Percentiles rank a stretch among this genome's conserved stretches.
phyloP scores from a whole-genome alignment of 1,139 yeast genomes.

The Pichia sp. region DNA sequence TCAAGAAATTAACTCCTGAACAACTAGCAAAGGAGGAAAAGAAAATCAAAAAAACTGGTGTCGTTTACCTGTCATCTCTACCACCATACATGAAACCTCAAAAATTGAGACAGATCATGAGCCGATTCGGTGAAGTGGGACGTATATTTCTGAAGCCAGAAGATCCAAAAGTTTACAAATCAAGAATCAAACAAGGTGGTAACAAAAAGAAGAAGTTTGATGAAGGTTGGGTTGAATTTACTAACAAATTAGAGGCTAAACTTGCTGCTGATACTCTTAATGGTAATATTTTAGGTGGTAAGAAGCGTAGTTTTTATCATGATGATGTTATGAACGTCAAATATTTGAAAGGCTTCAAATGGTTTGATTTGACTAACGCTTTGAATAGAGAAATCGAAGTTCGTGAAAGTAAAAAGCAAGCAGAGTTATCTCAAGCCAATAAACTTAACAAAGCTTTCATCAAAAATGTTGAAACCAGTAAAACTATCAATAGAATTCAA shows the following conservation, averaged over 20 bases:
- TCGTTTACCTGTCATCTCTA: constrained; percentile 76
- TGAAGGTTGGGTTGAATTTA: constrained; percentile 97
- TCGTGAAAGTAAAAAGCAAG: constrained; percentile 76
- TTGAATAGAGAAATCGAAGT: constrained; percentile 86
- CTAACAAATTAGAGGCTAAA: constrained; percentile 78
- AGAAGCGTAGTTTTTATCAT: constrained; percentile 83
- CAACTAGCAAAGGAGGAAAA: constrained; percentile 50
- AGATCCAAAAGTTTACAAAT: constrained; percentile 53
- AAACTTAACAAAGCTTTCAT: constrained; percentile 79
- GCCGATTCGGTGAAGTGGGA: constrained; percentile 79
- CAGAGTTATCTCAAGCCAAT: constrained; percentile 85
- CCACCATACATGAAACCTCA: constrained; percentile 98
- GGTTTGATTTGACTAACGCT: constrained; percentile 93
- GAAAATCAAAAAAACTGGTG: constrained; percentile 71
- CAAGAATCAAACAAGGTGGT: constrained; percentile 84
- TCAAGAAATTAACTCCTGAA: constrained; percentile 43
- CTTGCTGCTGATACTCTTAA: constrained; percentile 79
- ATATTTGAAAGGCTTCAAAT: constrained; percentile 84
- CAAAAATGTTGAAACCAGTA: constrained; percentile 77
- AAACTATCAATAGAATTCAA: constrained; percentile 64
- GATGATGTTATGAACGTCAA: constrained; percentile 91
- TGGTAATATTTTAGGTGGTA: constrained; percentile 87
- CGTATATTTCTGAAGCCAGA: constrained; percentile 86
- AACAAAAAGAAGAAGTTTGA: constrained; percentile 81
- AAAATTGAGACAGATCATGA: constrained; percentile 71